Base-by-base conservation (phyloP, 208 protist genomes). In the Cochliopodium minus region DNA sequence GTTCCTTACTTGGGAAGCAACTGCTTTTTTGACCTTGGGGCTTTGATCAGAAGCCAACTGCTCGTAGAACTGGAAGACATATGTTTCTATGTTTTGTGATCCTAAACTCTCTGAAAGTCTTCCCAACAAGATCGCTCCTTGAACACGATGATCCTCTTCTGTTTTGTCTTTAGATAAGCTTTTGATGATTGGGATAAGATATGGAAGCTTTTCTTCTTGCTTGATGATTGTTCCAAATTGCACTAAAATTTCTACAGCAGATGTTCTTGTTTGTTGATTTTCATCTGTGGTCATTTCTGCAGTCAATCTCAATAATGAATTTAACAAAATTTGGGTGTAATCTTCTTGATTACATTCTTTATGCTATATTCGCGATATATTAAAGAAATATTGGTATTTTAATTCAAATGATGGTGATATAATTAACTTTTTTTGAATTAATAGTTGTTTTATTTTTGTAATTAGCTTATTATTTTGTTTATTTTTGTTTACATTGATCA, bases 11-110 rank as follows among this genome's bases (percentile, higher is more conserved):
- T 15, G 64, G 47, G 54, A 70, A 23, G 70, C 79, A 25, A 90
- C 85, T 4, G 79, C 76, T 55, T 82, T 84, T 20, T 82, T 76
- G 30, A 90, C 85, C 29, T 73, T 76, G 57, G 87, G 86, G 51
- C 78, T 86, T 30, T 69, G 78, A 72, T 90, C 85, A 61, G 78
- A 84, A 13, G 78, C 75, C 13, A 90, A 69, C 29, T 81, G 64
- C 62, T 78, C 74, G 55, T 88, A 46, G 65, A 88, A 82, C 1
- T 70, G 71, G 0, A 90, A 58, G 7, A 87, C 79, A n/a, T 77
- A 59, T 1, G n/a, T n/a, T n/a, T n/a, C n/a, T n/a, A n/a, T n/a
- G n/a, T n/a, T n/a, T n/a, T n/a, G n/a, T n/a, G n/a, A n/a, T n/a
- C n/a, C n/a, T n/a, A n/a, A n/a, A n/a, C n/a, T n/a, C n/a, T n/a